phyloP scores from a whole-genome alignment of 2,329 filamentous ascomycete species.

The Clathrospora elynae region DNA sequence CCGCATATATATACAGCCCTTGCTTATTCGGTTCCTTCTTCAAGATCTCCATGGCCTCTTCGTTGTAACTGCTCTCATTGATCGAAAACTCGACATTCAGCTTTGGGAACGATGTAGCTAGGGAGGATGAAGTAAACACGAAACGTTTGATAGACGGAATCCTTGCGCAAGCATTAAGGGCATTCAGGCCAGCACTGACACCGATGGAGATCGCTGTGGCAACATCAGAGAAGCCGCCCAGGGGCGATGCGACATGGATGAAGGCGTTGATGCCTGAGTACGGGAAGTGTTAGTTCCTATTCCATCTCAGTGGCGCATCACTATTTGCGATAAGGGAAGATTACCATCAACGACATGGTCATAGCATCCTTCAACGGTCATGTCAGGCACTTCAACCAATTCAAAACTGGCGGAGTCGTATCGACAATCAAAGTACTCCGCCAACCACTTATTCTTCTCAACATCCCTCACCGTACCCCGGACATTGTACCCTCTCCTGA shows the following conservation, averaged over 20 bases:
- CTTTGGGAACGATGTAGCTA: slow-evolving; percentile 43
- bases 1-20: slow-evolving; percentile 49
- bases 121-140: slow-evolving; percentile 53
- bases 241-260: slow-evolving; percentile 53
- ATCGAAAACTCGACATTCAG: slow-evolving; percentile 45
- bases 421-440: slow-evolving; percentile 34
- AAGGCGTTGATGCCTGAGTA: slow-evolving; percentile 45
- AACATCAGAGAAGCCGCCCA: slow-evolving; percentile 42
- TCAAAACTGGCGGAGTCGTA: slow-evolving; percentile 34
- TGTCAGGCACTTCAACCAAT: slow-evolving; percentile 38
- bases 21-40: slow-evolving; percentile 23
- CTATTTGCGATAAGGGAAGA: slow-evolving; percentile 2
- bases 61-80: slow-evolving; percentile 47
- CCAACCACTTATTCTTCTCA: slow-evolving; percentile 38
- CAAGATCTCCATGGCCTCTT: slow-evolving; percentile 41
- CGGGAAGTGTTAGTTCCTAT: neutral
- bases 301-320: too few species aligned
- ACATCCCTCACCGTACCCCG: slow-evolving; percentile 42
- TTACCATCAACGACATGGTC: slow-evolving; percentile 36
- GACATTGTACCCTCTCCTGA: slow-evolving; percentile 42
- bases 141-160: slow-evolving; percentile 51
- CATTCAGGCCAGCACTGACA: slow-evolving; percentile 45
- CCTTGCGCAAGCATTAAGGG: slow-evolving; percentile 51
- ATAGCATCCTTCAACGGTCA: slow-evolving; percentile 33
- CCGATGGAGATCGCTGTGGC: slow-evolving; percentile 52